A percentile compares a stretch with the other conserved stretches of the same genome.
Conservation (phyloP, 2,329 filamentous ascomycete genomes). For the Blastomyces silverae region DNA sequence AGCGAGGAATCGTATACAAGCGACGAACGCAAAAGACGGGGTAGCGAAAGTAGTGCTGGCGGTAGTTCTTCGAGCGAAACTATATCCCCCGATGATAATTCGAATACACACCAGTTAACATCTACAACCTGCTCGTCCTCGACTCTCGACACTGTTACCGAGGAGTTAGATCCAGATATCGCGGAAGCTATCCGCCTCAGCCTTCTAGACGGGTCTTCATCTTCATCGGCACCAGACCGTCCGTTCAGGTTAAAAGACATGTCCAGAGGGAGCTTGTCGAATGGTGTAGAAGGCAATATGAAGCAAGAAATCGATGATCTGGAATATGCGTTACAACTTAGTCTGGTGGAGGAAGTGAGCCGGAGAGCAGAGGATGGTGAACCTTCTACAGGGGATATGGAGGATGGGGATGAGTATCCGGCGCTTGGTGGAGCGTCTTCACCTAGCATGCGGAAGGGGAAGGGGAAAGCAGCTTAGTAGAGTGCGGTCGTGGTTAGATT, state of each 20-base stretch:
- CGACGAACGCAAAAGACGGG: slow-evolving; percentile 44
- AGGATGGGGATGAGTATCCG: slow-evolving; percentile 32
- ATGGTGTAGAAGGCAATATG: slow-evolving; percentile 33
- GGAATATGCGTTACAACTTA: slow-evolving; percentile 53
- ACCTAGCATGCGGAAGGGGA: slow-evolving; percentile 26
- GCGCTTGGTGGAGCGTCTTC: slow-evolving; percentile 21
- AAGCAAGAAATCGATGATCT: slow-evolving; percentile 51
- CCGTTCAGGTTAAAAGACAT: slow-evolving; percentile 25
- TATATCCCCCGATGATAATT: slow-evolving; percentile 25
- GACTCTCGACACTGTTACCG: slow-evolving; percentile 37
- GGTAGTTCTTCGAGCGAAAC: slow-evolving; percentile 36
- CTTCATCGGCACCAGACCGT: slow-evolving; percentile 35
- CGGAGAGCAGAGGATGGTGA: slow-evolving; percentile 25
- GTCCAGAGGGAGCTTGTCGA: slow-evolving; percentile 14
- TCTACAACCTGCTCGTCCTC: slow-evolving; percentile 35
- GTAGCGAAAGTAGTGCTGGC: slow-evolving; percentile 37
- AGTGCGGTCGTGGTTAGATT: background rate
- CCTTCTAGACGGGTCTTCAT: slow-evolving; percentile 34
- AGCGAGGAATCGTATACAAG: slow-evolving; percentile 53
- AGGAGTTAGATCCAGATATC: slow-evolving; percentile 52
- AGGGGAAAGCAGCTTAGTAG: slow-evolving; percentile 31
- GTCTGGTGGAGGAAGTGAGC: slow-evolving; percentile 54
- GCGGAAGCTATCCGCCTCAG: slow-evolving; percentile 57
- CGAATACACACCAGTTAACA: background rate
- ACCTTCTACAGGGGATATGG: background rate